A percentile compares a stretch with the other conserved stretches of the same genome.
Conservation (phyloP, 192 early-diverging fungal species). For the Piromyces finnis region DNA sequence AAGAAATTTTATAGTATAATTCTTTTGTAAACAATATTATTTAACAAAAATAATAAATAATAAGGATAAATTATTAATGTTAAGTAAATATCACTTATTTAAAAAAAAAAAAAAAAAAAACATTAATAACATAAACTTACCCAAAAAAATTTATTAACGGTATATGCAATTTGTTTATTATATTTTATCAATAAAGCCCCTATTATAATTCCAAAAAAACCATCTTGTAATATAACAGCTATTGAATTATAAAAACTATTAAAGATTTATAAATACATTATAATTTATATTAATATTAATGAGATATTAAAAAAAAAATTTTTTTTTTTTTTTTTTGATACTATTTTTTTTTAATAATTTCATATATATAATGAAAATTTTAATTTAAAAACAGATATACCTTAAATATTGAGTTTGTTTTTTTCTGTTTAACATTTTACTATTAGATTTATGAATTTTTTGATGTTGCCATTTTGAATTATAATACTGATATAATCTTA, state of each 20-base stretch:
- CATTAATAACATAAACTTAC: no score
- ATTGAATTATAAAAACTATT: background rate
- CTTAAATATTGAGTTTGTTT: background rate
- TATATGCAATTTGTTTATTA: background rate
- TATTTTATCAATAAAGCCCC: background rate
- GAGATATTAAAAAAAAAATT: no score
- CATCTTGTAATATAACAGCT: background rate
- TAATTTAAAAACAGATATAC: background rate
- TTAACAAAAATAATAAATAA: no score
- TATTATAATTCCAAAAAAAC: background rate
- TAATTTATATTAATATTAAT: no score
- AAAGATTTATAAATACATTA: no score
- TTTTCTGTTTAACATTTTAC: background rate
- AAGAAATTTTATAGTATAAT: constrained; percentile 49
- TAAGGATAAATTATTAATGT: no score
- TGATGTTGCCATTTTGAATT: background rate
- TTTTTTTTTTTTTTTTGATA: no score
- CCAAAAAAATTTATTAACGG: background rate
- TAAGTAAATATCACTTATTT: no score
- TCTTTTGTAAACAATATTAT: no score
- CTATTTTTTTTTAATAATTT: no score
- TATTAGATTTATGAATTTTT: background rate
- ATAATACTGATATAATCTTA: background rate
- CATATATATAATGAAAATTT: no score
- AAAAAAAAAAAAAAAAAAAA: no score